Conservation (phyloP, 2,329 filamentous ascomycete species). For the Cladosporium sp. region DNA sequence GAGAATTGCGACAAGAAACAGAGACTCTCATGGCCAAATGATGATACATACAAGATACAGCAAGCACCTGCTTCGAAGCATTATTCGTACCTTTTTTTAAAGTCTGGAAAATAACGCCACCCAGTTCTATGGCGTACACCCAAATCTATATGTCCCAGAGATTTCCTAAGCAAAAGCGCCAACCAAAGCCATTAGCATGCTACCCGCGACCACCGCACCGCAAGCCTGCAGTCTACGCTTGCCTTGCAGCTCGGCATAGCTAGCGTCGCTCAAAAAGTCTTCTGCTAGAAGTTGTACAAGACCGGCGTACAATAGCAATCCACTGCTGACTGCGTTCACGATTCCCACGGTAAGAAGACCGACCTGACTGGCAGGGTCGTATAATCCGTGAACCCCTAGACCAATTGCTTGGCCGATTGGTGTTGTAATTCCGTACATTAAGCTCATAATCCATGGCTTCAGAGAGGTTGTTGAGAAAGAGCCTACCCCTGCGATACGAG, state of each 20-base stretch:
- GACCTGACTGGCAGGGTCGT: slow-evolving; percentile 51
- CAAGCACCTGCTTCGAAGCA: background rate
- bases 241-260: slow-evolving; percentile 62
- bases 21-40: background rate
- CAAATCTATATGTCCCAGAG: background rate
- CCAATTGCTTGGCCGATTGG: slow-evolving; percentile 55
- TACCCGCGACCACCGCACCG: slow-evolving; percentile 61
- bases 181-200: slow-evolving; percentile 66
- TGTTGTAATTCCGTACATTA: slow-evolving; percentile 63
- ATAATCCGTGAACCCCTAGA: slow-evolving; percentile 52
- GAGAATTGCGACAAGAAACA: background rate
- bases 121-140: background rate
- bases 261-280: slow-evolving; percentile 62
- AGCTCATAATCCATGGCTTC: slow-evolving; percentile 72
- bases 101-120: background rate
- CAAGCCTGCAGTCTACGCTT: slow-evolving; percentile 63
- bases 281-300: slow-evolving; percentile 54
- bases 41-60: background rate
- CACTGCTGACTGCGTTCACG: slow-evolving; percentile 54
- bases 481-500: slow-evolving; percentile 69
- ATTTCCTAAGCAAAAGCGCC: slow-evolving; percentile 61
- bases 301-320: slow-evolving; percentile 52
- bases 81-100: background rate
- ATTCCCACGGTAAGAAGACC: slow-evolving; percentile 54
- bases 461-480: slow-evolving; percentile 70